Conservation (phyloP, 2,329 filamentous ascomycete genomes). For the Plenodomus lindquistii region DNA sequence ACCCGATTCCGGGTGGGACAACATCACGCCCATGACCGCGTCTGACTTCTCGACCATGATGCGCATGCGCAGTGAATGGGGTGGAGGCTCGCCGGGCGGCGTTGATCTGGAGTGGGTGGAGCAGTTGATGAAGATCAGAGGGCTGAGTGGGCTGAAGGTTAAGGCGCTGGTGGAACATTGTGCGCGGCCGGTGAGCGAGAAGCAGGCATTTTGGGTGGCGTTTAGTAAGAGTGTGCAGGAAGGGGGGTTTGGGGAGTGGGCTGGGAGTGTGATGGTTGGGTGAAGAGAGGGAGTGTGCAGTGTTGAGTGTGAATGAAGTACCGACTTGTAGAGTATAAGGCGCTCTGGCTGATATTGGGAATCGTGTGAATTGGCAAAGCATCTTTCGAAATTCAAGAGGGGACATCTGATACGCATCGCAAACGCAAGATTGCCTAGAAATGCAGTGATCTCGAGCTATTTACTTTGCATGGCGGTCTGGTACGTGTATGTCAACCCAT, state of each 20-base stretch:
- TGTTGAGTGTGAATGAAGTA: no score
- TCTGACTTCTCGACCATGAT: constrained; percentile 30
- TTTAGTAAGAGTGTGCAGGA: constrained; percentile 63
- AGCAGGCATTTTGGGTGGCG: constrained; percentile 62
- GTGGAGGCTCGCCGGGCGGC: constrained; percentile 20
- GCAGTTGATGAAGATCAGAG: constrained; percentile 57
- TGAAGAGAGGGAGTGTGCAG: no score
- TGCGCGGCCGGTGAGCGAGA: constrained; percentile 56
- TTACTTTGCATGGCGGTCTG: no score
- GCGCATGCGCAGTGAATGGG: constrained; percentile 33
- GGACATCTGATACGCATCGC: no score
- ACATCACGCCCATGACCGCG: constrained; percentile 37
- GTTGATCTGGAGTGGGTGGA: constrained; percentile 60
- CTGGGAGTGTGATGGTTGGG: constrained; percentile 46
- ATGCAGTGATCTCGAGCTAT: no score
- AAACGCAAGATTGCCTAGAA: no score
- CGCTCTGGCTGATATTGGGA: no score
- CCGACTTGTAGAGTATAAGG: no score
- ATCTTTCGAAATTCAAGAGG: no score
- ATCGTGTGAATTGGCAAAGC: no score
- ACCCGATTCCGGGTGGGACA: constrained; percentile 55
- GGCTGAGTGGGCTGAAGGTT: constrained; percentile 57
- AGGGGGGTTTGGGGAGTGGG: constrained; percentile 58
- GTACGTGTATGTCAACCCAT: no score
- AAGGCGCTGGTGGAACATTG: constrained; percentile 59